Conservation (phyloP, 352 stramenopile species). For the Phytopythium montanum region DNA sequence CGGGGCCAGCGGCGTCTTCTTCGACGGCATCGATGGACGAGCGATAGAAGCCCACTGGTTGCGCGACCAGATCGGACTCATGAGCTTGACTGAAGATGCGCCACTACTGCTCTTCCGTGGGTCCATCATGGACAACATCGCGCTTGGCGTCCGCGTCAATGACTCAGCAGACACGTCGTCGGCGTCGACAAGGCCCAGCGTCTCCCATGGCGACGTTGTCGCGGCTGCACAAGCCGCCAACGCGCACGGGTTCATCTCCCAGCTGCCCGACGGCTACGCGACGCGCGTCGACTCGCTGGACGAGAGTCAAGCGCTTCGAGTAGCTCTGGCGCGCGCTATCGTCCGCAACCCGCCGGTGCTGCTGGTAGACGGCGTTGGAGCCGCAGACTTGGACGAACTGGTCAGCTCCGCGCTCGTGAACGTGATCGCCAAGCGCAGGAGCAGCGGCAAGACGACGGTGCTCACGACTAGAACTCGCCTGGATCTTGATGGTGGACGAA, state of each 20-base stretch:
- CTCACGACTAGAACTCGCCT: constrained; percentile 1
- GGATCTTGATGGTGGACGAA: background rate
- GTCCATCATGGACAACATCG: constrained; percentile 67
- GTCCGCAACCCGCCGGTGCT: constrained; percentile 86
- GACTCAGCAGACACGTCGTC: background rate
- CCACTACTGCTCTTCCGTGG: constrained; percentile 41
- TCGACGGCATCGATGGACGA: constrained; percentile 78
- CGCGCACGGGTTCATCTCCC: constrained; percentile 90
- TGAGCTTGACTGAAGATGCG: constrained; percentile 35
- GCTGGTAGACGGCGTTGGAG: constrained; percentile 83
- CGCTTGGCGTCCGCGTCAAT: constrained; percentile 34
- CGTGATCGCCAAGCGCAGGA: constrained; percentile 1
- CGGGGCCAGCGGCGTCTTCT: constrained; percentile 38
- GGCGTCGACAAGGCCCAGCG: background rate
- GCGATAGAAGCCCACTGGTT: constrained; percentile 64
- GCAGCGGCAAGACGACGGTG: constrained; percentile 7
- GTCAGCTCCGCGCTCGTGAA: background rate
- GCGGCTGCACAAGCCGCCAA: constrained; percentile 91
- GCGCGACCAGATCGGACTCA: constrained; percentile 53
- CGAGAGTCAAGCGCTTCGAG: constrained; percentile 64
- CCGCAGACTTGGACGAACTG: background rate
- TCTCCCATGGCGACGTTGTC: constrained; percentile 66
- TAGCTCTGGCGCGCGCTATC: constrained; percentile 92
- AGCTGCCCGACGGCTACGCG: constrained; percentile 89
- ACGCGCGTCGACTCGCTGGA: constrained; percentile 92